Base-by-base conservation (phyloP, 2,329 filamentous ascomycete genomes). In the Aureobasidium namibiae region DNA sequence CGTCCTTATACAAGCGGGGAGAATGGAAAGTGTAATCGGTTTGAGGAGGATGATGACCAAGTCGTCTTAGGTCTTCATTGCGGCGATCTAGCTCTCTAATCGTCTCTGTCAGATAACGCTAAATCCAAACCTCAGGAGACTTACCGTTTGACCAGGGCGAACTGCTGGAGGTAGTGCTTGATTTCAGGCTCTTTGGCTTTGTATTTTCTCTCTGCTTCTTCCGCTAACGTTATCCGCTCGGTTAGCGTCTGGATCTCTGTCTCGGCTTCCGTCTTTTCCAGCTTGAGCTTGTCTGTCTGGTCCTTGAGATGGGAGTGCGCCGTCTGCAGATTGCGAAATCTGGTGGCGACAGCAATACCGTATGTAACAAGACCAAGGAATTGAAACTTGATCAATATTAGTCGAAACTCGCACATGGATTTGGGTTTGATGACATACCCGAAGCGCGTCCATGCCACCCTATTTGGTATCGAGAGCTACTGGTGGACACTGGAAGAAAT, bases 401-500 rank as follows among this genome's bases (percentile, higher is more conserved):
- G 59, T 14, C 18, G 16, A 23, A 24, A n/a, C 16, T 42, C 42
- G 33, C 29, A 11, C 18, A 39, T 4, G 14, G 14, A 13, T 23
- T 11, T 44, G 8, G 36, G 26, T 16, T 42, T 14, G 14, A 13
- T 10, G 34, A 7, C 41, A 14, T 50, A 44, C 61, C 67, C 44
- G 67, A 78, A 77, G 26, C 74, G 68, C 26, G 79, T 50, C 41
- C 74, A 76, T 60, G 75, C 73, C 68, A 73, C 73, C 11, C 68
- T 73, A 68, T 8, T 64, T 62, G 10, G 64, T 66, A 41, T 73
- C 71, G 2, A 80, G 68, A 57, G 67, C 68, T n/a, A 72, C 66
- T 0, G 78, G 76, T n/a, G 78, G 78, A 33, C 73, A 70, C 39
- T 66, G 65, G 56, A 80, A 75, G 69, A 73, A 79, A 7, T 65